phyloP scores from a whole-genome alignment of 257 asterid genomes.

The Rehmannia glutinosa region DNA sequence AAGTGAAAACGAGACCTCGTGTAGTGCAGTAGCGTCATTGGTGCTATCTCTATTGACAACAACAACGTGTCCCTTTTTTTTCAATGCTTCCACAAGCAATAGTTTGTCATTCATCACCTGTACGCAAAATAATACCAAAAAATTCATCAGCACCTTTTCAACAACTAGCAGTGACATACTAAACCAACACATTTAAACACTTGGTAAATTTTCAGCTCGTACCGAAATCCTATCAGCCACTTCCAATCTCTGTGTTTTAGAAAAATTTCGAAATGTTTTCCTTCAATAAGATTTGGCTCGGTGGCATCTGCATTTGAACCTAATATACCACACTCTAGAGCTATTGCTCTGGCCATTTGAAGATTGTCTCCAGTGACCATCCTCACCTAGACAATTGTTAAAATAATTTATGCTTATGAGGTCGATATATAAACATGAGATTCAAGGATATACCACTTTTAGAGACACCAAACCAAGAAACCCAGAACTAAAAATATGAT shows the following conservation, averaged over 20 bases:
- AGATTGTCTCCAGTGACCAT: constrained; percentile 96
- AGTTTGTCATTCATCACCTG: constrained; percentile 97
- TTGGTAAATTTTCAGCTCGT: constrained; percentile 27
- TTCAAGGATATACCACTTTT: too few species aligned
- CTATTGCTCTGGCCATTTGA: constrained; percentile 86
- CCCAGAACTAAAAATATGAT: too few species aligned
- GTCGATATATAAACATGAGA: too few species aligned
- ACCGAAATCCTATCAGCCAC: constrained; percentile 86
- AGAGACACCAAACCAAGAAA: too few species aligned
- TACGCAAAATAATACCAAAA: neutral
- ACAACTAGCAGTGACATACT: neutral
- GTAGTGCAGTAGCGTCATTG: constrained; percentile 97
- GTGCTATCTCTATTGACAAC: constrained; percentile 99
- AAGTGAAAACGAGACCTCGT: constrained; percentile 56
- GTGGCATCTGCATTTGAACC: constrained; percentile 60
- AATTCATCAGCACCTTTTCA: neutral
- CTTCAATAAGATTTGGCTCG: constrained; percentile 86
- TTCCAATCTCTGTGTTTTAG: constrained; percentile 52
- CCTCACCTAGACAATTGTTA: constrained; percentile 54
- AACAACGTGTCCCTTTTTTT: constrained; percentile 83
- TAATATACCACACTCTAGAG: constrained; percentile 87
- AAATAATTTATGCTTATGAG: too few species aligned
- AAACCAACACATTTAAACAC: neutral
- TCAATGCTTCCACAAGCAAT: constrained; percentile 88
- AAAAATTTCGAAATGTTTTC: constrained; percentile 62